Evolutionary conservation across 192 early-diverging fungal genomes (phyloP).

Genomic region (Coemansia sp.): DNA sequence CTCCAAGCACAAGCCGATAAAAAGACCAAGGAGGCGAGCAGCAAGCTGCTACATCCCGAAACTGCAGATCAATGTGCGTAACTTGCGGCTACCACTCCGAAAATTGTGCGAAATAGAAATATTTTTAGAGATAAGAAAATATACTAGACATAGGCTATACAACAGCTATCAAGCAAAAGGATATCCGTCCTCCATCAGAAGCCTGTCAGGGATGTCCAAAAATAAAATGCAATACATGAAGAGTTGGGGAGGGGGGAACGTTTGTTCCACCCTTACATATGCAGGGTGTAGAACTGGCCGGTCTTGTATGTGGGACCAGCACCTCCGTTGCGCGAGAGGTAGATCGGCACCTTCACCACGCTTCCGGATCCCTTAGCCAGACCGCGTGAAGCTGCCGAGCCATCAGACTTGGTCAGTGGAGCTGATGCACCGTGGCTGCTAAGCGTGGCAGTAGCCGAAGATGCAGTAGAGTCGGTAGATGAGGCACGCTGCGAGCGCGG

Average conservation of each 20-base stretch:
- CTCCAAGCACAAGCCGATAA: neutral
- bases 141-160: neutral
- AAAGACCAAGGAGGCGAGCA: neutral
- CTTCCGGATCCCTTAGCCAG: conserved; percentile 8
- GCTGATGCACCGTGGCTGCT: conserved; percentile 8
- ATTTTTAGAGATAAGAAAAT: neutral
- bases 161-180: neutral
- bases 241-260: neutral
- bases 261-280: conserved; percentile 16
- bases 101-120: neutral
- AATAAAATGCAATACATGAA: neutral
- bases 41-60: neutral
- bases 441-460: conserved; percentile 39
- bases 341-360: conserved; percentile 41
- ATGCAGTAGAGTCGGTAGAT: conserved; percentile 45
- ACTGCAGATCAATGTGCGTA: neutral
- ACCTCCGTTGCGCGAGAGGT: conserved; percentile 46
- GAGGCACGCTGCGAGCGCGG: conserved; percentile 38
- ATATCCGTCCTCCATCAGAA: neutral
- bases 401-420: neutral
- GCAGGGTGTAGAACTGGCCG: conserved; percentile 52
- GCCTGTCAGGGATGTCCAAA: neutral
- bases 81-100: neutral
- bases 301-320: conserved; percentile 53
- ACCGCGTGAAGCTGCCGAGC: neutral